These are phyloP conservation scores for Musa itinerans DNA, from an alignment of 176 grass and related monocot genomes.

Conservation along the genomic window DNA sequence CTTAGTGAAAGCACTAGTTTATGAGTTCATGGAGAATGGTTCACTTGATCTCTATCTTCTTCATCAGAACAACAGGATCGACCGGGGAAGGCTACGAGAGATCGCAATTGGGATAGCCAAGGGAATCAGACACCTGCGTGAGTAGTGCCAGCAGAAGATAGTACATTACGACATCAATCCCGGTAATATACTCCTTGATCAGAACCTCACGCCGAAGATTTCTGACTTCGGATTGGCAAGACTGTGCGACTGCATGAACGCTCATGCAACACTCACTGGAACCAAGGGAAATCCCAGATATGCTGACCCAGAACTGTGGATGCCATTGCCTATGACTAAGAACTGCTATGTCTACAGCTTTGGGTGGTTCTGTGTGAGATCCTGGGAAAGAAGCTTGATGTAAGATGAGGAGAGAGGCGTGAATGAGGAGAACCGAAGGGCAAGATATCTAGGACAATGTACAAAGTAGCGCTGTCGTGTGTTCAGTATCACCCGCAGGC, in stretches of 20 bases:
- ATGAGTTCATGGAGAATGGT: not conserved
- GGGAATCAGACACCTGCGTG: not conserved
- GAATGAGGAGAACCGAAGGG: not conserved
- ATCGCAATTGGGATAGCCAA: not conserved
- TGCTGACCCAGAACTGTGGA: not conserved
- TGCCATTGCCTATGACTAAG: not conserved
- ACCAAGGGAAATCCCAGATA: not conserved
- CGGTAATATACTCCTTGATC: not conserved
- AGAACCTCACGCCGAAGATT: not conserved
- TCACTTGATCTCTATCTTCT: not conserved
- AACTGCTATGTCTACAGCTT: not conserved
- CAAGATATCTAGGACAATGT: not conserved
- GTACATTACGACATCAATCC: not conserved
- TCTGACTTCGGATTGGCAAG: not conserved
- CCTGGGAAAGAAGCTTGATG: not conserved
- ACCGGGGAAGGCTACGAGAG: not conserved
- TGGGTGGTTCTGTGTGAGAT: too few species aligned
- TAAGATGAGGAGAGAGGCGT: not conserved
- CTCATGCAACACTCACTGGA: not conserved
- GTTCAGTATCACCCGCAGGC: not conserved
- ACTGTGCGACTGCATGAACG: not conserved
- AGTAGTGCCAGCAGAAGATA: not conserved
- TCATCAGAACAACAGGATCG: not conserved
- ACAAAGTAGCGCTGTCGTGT: not conserved
- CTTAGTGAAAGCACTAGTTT: not conserved